Evolutionary conservation across 2,329 filamentous ascomycete genomes (phyloP).

Genomic region (Cladorrhinum sp.): DNA sequence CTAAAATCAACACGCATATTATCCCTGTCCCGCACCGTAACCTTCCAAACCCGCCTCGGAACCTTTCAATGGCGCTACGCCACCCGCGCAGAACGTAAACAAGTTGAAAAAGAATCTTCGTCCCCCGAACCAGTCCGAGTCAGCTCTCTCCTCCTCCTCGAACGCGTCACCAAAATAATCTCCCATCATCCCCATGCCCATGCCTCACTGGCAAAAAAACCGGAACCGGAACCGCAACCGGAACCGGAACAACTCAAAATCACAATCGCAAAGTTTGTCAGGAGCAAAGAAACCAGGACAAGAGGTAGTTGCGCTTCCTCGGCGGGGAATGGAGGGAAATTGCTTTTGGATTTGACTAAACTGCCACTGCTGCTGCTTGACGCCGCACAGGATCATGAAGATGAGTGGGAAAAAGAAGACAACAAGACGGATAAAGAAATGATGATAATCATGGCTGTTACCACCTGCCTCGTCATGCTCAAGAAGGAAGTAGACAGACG

Average conservation of each 20-base stretch:
- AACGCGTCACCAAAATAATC: slow-evolving; percentile 42
- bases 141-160: slow-evolving; percentile 48
- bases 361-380: too few relatives aligned
- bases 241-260: slow-evolving; percentile 30
- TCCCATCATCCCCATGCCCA: too few relatives aligned
- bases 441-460: slow-evolving; percentile 49
- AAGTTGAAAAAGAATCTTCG: slow-evolving; percentile 22
- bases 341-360: slow-evolving; percentile 41
- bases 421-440: slow-evolving; percentile 37
- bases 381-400: slow-evolving; percentile 13
- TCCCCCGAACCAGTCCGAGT: background rate
- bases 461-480: slow-evolving; percentile 58
- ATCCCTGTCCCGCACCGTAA: slow-evolving; percentile 45
- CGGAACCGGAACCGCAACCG: too few relatives aligned
- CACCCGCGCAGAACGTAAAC: slow-evolving; percentile 42
- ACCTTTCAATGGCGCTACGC: slow-evolving; percentile 57
- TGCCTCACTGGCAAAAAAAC: too few relatives aligned
- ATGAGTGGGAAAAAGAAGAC: background rate
- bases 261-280: slow-evolving; percentile 43
- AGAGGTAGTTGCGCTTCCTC: slow-evolving; percentile 36
- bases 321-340: slow-evolving; percentile 50
- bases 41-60: slow-evolving; percentile 47
- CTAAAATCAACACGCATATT: slow-evolving; percentile 37
- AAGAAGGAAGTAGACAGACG: slow-evolving; percentile 64
- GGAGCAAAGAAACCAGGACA: slow-evolving; percentile 39